Percentiles rank a stretch among this genome's conserved stretches.
Conservation (phyloP, 768 basidiomycete genomes). For the Phaeotremella fagi region DNA sequence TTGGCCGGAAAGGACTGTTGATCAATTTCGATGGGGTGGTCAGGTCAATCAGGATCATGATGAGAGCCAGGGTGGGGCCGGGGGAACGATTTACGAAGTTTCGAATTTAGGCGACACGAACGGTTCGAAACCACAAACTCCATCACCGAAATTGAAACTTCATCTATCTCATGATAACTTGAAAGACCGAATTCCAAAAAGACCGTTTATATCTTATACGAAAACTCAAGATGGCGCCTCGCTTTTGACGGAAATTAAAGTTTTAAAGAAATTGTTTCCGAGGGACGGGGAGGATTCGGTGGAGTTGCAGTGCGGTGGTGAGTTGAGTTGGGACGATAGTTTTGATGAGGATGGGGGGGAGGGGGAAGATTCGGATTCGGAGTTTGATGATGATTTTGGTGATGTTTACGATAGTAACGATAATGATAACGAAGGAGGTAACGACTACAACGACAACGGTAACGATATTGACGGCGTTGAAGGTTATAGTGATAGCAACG, state of each 20-base stretch:
- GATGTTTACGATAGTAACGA: neutral
- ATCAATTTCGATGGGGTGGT: neutral
- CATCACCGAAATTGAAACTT: neutral
- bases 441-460: no score
- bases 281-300: conserved; percentile 13
- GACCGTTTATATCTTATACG: conserved; percentile 35
- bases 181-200: neutral
- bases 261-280: conserved; percentile 26
- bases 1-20: conserved; percentile 20
- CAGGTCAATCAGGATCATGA: neutral
- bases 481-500: no score
- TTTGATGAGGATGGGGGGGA: conserved; percentile 3
- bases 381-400: neutral
- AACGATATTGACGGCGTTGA: no score
- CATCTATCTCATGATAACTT: neutral
- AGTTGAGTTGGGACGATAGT: conserved; percentile 9
- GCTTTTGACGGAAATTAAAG: conserved; percentile 22
- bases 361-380: neutral
- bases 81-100: no score
- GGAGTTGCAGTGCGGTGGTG: conserved; percentile 18
- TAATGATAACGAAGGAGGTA: neutral
- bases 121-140: neutral
- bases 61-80: no score
- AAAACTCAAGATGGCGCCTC: conserved; percentile 34
- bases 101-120: neutral